These are phyloP conservation scores for Penicillium sclerotigenum DNA, from an alignment of 2,329 filamentous ascomycete species.

Conservation along the genomic window DNA sequence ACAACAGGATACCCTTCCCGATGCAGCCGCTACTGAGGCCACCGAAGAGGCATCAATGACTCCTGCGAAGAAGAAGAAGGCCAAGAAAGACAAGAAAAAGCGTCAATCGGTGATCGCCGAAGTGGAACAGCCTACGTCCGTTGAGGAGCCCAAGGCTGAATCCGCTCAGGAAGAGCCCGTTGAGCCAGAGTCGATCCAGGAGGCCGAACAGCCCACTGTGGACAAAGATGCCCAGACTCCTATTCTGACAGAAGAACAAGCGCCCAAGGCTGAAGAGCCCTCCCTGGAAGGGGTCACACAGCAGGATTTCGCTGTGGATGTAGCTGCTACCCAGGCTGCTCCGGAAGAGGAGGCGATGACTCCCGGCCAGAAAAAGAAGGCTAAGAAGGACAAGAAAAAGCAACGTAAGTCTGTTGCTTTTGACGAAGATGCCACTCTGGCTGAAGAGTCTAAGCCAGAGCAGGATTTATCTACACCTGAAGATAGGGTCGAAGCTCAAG, in stretches of 20 bases:
- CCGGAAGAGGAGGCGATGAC: constrained; percentile 13
- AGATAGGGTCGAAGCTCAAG: neutral
- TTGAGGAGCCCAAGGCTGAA: constrained; percentile 1
- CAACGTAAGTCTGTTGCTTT: constrained; percentile 21
- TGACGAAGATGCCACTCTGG: neutral
- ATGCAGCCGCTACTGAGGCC: neutral
- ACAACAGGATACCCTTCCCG: neutral
- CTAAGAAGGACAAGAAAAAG: constrained; percentile 25
- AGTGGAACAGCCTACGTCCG: neutral
- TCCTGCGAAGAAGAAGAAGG: constrained; percentile 17
- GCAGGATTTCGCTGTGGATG: constrained; percentile 1
- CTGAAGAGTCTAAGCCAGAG: constrained; percentile 7
- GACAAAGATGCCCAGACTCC: neutral
- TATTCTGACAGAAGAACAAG: constrained; percentile 8
- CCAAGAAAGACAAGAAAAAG: constrained; percentile 25
- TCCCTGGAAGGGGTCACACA: neutral
- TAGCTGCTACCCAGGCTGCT: constrained; percentile 1
- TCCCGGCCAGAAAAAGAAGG: constrained; percentile 16
- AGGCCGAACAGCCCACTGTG: neutral
- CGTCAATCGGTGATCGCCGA: constrained; percentile 19
- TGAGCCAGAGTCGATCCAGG: neutral
- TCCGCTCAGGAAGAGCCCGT: neutral
- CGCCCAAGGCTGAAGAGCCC: neutral
- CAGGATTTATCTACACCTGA: neutral
- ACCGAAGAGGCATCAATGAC: constrained; percentile 11